Conservation (phyloP, 768 basidiomycete species). For the Suillus subaureus region DNA sequence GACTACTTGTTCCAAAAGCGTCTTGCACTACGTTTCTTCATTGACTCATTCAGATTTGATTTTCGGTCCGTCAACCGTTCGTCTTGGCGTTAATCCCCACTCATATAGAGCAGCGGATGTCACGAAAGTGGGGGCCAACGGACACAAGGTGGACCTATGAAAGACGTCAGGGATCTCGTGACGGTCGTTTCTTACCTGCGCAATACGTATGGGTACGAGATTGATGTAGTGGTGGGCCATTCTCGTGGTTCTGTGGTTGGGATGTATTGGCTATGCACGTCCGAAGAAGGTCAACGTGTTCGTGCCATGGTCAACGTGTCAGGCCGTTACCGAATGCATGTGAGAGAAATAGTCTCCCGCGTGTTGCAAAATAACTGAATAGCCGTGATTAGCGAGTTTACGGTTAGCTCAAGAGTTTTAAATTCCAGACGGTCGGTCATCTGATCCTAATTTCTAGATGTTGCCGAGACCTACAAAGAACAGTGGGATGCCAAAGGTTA, state of each 20-base stretch:
- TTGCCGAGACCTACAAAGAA: constrained; percentile 41
- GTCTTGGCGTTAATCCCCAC: constrained; percentile 5
- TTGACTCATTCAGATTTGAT: constrained; percentile 87
- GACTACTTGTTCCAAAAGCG: constrained; percentile 82
- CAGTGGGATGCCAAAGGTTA: constrained; percentile 59
- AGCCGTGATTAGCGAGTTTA: constrained; percentile 26
- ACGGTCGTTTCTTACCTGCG: constrained; percentile 67
- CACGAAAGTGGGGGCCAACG: constrained; percentile 74
- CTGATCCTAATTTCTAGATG: constrained; percentile 22
- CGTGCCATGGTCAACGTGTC: constrained; percentile 72
- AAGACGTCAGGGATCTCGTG: constrained; percentile 68
- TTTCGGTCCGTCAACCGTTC: constrained; percentile 61
- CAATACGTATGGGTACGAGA: constrained; percentile 59
- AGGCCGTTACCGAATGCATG: constrained; percentile 81
- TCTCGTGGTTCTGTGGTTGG: constrained; percentile 72
- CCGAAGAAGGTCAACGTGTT: constrained; percentile 57
- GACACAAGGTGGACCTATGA: constrained; percentile 57
- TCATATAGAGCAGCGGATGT: constrained; percentile 56
- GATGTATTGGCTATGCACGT: constrained; percentile 68
- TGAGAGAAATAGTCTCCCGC: constrained; percentile 38
- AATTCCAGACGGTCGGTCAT: neutral
- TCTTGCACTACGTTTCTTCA: constrained; percentile 62
- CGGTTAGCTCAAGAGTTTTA: constrained; percentile 19
- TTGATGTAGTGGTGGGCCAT: constrained; percentile 76
- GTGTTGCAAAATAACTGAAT: constrained; percentile 10